These are phyloP conservation scores for Silene uniflora DNA, from an alignment of 148 eudicot species.

Conservation along the genomic window DNA sequence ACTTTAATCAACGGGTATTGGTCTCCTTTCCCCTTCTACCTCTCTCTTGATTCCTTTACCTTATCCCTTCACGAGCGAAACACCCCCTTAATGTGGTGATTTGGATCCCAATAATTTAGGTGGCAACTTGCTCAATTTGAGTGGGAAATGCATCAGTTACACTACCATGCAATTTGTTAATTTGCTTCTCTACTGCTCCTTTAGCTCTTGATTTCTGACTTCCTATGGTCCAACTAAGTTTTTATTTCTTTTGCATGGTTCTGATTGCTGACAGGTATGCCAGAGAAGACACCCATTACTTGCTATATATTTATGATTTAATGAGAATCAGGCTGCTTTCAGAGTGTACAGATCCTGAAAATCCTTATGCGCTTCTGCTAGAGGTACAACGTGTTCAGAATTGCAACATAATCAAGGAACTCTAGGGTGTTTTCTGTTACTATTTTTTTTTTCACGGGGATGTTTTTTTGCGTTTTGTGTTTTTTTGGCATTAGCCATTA, in stretches of 20 bases:
- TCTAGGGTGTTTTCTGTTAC: neutral
- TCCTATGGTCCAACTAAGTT: neutral
- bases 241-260: neutral
- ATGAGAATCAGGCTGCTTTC: slow-evolving; percentile 61
- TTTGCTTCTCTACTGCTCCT: slow-evolving; percentile 14
- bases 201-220: neutral
- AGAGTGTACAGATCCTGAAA: slow-evolving; percentile 41
- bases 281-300: slow-evolving; percentile 94
- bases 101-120: neutral
- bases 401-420: neutral
- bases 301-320: slow-evolving; percentile 77
- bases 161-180: neutral
- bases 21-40: too few relatives aligned
- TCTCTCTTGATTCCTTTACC: too few relatives aligned
- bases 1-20: too few relatives aligned
- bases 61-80: too few relatives aligned
- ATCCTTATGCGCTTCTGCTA: slow-evolving; percentile 47
- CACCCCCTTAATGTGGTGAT: neutral
- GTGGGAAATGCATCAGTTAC: neutral
- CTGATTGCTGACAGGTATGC: slow-evolving; percentile 61
- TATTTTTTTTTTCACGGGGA: neutral
- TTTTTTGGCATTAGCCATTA: neutral
- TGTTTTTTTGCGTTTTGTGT: too few relatives aligned
- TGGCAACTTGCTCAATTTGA: slow-evolving; percentile 5
- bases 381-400: slow-evolving; percentile 42